Conservation (phyloP, 352 stramenopile genomes). For the Pythium phragmiticola region DNA sequence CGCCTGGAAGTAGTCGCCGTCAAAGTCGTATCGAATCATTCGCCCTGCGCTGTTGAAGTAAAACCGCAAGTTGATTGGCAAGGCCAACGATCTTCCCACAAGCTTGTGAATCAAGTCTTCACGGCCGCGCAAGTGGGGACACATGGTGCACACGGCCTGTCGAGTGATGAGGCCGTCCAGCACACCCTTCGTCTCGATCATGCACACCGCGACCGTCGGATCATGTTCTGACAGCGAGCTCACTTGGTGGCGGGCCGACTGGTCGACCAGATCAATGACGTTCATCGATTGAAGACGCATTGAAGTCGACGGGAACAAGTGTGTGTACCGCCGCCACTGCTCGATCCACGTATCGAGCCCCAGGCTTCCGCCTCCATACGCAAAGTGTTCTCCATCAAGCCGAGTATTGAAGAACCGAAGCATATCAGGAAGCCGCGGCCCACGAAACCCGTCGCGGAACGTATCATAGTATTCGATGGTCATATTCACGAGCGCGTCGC, state of each 20-base stretch:
- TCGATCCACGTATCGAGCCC: slow-evolving; percentile 17
- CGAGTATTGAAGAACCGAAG: slow-evolving; percentile 10
- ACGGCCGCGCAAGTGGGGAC: slow-evolving; percentile 6
- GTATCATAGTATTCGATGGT: slow-evolving; percentile 19
- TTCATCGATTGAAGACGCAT: slow-evolving; percentile 7
- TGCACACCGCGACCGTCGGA: slow-evolving; percentile 7
- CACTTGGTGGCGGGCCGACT: neutral
- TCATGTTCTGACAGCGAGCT: neutral
- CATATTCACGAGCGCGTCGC: slow-evolving; percentile 8
- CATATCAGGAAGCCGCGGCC: slow-evolving; percentile 11
- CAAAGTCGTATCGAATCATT: slow-evolving; percentile 18
- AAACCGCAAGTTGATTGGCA: slow-evolving; percentile 12
- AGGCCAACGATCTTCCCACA: neutral
- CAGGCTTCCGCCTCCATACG: slow-evolving; percentile 3
- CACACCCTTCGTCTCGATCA: slow-evolving; percentile 7
- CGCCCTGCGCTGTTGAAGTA: slow-evolving; percentile 16
- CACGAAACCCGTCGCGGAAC: slow-evolving; percentile 10
- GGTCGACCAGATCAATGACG: slow-evolving; percentile 2
- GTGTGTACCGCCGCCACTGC: slow-evolving; percentile 20
- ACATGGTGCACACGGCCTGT: slow-evolving; percentile 13
- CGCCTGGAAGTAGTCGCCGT: slow-evolving; percentile 17
- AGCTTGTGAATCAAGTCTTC: slow-evolving; percentile 19
- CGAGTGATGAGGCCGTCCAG: slow-evolving; percentile 9
- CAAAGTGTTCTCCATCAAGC: slow-evolving; percentile 7
- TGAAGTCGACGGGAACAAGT: slow-evolving; percentile 5